phyloP scores from a whole-genome alignment of 208 protist genomes.

The Baffinella frigidus region DNA sequence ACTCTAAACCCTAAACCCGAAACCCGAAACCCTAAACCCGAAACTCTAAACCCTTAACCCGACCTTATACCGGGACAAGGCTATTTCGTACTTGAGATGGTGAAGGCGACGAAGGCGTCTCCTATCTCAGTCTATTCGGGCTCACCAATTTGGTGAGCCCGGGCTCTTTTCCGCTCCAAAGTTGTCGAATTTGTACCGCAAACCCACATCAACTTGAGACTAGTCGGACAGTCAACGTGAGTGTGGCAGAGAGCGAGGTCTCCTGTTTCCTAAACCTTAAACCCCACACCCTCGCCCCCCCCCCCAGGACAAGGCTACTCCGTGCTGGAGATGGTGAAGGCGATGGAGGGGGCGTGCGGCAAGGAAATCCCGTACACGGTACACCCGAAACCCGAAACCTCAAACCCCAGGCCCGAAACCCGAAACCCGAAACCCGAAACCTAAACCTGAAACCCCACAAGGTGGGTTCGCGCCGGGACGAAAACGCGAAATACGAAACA shows the following conservation, averaged over 20 bases:
- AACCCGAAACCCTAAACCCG: too few species aligned
- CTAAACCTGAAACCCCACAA: too few species aligned
- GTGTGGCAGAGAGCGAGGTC: neutral
- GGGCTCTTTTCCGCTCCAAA: neutral
- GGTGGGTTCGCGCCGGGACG: neutral
- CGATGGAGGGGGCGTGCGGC: constrained; percentile 84
- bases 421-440: too few species aligned
- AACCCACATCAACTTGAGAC: neutral
- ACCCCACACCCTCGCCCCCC: neutral
- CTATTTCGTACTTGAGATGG: constrained; percentile 4
- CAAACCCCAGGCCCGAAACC: too few species aligned
- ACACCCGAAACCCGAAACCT: too few species aligned
- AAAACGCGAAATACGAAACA: neutral
- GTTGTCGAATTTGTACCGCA: neutral
- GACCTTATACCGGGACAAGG: too few species aligned
- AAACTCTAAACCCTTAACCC: too few species aligned
- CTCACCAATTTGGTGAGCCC: neutral
- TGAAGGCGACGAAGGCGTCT: constrained; percentile 73
- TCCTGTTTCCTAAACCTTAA: neutral
- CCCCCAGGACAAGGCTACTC: neutral
- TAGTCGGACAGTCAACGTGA: neutral
- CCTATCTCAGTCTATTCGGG: neutral
- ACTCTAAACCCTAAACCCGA: too few species aligned
- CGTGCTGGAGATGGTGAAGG: constrained; percentile 74
- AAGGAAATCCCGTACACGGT: constrained; percentile 81